These are phyloP conservation scores for Ailanthus altissimus DNA, from an alignment of 345 rosid genomes.

Conservation along the genomic window DNA sequence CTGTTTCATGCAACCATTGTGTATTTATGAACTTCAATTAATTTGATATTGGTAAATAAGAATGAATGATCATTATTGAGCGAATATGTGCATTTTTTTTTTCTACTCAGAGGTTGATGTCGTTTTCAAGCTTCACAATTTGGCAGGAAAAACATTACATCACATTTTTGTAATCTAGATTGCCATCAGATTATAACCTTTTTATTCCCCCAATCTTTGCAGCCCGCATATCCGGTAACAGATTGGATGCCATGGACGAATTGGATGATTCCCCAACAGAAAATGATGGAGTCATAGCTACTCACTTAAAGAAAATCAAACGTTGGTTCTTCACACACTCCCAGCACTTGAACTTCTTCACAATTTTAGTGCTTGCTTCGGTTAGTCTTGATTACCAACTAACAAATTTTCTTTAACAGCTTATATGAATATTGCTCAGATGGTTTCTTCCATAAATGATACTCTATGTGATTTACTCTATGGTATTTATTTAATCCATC, in stretches of 20 bases:
- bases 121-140: not conserved
- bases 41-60: not conserved
- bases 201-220: constrained; percentile 24
- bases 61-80: not conserved
- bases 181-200: not conserved
- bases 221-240: constrained; percentile 78
- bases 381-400: constrained; percentile 46
- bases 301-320: constrained; percentile 49
- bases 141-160: not conserved
- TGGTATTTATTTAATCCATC: not conserved
- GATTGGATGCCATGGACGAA: constrained; percentile 64
- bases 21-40: not conserved
- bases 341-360: constrained; percentile 85
- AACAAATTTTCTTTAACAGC: not conserved
- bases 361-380: constrained; percentile 93
- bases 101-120: not conserved
- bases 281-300: constrained; percentile 60
- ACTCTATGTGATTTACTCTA: not conserved
- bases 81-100: not conserved
- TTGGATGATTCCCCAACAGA: constrained; percentile 65
- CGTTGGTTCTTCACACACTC: constrained; percentile 69
- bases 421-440: not conserved
- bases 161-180: not conserved
- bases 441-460: not conserved
- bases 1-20: not conserved